Evolutionary conservation across 345 rosid species (phyloP).

Genomic region (Heritiera fomes): DNA sequence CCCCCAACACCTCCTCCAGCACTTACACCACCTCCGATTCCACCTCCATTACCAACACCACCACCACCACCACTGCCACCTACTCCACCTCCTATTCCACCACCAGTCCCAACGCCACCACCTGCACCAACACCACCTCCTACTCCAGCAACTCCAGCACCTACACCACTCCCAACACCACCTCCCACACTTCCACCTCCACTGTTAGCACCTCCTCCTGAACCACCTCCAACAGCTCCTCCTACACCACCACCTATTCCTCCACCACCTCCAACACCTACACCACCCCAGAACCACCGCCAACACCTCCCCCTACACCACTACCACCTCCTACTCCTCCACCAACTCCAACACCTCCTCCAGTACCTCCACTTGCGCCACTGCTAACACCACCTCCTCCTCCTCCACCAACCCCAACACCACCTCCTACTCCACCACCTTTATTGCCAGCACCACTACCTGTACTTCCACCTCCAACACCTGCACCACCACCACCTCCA

Average conservation of each 20-base stretch:
- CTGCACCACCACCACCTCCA: slow-evolving; percentile 15
- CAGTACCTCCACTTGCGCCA: not conserved
- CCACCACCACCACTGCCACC: not conserved
- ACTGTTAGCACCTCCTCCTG: not conserved
- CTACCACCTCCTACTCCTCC: not conserved
- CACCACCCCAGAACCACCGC: not conserved
- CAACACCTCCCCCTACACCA: not conserved
- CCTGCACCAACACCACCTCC: slow-evolving; percentile 20
- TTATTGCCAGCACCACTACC: not conserved
- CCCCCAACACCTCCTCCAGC: not conserved
- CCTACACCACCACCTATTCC: not conserved
- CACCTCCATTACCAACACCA: not conserved
- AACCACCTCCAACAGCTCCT: slow-evolving; percentile 10
- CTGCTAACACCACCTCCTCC: not conserved
- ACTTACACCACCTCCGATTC: not conserved
- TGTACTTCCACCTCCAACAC: slow-evolving; percentile 16
- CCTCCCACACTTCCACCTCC: not conserved
- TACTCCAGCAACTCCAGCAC: not conserved
- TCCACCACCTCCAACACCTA: too few species aligned
- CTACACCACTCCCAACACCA: not conserved
- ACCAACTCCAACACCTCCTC: slow-evolving; percentile 6
- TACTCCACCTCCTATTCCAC: not conserved
- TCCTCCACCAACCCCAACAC: slow-evolving; percentile 1
- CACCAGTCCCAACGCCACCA: slow-evolving; percentile 14
- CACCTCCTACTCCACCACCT: not conserved